phyloP scores from a whole-genome alignment of 148 eudicot species.

The Heliamphora exappendiculata region DNA sequence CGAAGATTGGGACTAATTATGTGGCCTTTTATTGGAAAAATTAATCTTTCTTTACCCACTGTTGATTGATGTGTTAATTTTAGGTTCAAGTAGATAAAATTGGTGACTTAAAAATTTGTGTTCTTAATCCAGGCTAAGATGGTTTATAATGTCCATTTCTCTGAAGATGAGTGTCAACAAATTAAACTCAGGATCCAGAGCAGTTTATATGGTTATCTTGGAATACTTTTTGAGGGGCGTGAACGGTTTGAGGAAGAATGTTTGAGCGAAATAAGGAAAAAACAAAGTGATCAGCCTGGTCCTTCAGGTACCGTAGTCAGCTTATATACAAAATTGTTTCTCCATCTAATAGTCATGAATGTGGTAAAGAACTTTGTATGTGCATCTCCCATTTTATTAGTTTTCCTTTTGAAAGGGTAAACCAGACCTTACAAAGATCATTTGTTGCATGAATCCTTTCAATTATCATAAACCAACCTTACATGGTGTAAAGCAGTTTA shows the following conservation, averaged over 20 bases:
- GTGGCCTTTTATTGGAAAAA: neutral
- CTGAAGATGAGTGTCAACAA: slow-evolving; percentile 55
- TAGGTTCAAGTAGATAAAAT: neutral
- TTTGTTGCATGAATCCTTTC: neutral
- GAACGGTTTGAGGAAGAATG: slow-evolving; percentile 65
- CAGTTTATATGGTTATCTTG: slow-evolving; percentile 56
- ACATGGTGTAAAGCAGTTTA: neutral
- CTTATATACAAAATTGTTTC: neutral
- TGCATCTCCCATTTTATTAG: too few species aligned
- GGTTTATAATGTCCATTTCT: slow-evolving; percentile 55
- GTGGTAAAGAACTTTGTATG: neutral
- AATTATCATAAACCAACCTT: neutral
- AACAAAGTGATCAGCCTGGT: slow-evolving; percentile 38
- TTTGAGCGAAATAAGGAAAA: slow-evolving; percentile 29
- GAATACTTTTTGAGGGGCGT: slow-evolving; percentile 65
- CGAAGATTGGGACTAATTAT: neutral
- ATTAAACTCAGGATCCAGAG: slow-evolving; percentile 66
- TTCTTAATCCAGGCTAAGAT: slow-evolving; percentile 51
- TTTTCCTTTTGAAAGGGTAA: neutral
- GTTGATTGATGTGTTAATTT: neutral
- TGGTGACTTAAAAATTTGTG: slow-evolving; percentile 2
- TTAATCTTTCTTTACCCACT: neutral
- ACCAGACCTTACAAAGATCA: neutral
- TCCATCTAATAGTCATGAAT: neutral
- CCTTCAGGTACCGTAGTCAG: slow-evolving; percentile 46